These are phyloP conservation scores for Phyllosticta citrichinensis DNA, from an alignment of 2,329 filamentous ascomycete species.

Conservation along the genomic window DNA sequence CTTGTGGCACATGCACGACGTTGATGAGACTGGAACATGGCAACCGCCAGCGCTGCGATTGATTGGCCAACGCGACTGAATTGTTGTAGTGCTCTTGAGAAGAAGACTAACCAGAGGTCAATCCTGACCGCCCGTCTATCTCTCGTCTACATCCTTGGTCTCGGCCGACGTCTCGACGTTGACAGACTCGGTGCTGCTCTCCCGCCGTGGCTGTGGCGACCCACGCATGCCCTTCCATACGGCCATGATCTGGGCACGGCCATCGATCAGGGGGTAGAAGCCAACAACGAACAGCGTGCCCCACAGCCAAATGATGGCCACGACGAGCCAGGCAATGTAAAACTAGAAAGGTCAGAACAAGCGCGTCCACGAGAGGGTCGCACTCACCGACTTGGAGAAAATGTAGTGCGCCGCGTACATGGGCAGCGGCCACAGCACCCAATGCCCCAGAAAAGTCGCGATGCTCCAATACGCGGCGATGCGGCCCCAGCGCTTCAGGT, in stretches of 20 bases:
- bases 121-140: too few relatives aligned
- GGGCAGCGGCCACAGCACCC: conserved; percentile 45
- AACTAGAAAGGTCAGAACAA: conserved; percentile 23
- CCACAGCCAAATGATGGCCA: conserved; percentile 47
- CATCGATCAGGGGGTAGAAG: conserved; percentile 42
- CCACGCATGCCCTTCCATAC: conserved; percentile 13
- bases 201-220: background rate
- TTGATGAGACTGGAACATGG: too few relatives aligned
- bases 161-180: background rate
- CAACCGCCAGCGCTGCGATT: too few relatives aligned
- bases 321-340: conserved; percentile 41
- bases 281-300: conserved; percentile 39
- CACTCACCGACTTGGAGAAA: conserved; percentile 32
- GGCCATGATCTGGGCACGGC: conserved; percentile 25
- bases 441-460: conserved; percentile 43
- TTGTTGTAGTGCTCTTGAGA: too few relatives aligned
- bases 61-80: too few relatives aligned
- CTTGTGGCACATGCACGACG: too few relatives aligned
- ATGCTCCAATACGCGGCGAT: conserved; percentile 38
- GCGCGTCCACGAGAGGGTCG: background rate
- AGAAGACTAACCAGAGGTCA: too few relatives aligned
- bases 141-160: background rate
- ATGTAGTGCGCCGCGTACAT: conserved; percentile 46
- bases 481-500: conserved; percentile 37
- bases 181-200: background rate